These are phyloP conservation scores for Rheum nobile DNA, from an alignment of 148 eudicot species.

Conservation along the genomic window DNA sequence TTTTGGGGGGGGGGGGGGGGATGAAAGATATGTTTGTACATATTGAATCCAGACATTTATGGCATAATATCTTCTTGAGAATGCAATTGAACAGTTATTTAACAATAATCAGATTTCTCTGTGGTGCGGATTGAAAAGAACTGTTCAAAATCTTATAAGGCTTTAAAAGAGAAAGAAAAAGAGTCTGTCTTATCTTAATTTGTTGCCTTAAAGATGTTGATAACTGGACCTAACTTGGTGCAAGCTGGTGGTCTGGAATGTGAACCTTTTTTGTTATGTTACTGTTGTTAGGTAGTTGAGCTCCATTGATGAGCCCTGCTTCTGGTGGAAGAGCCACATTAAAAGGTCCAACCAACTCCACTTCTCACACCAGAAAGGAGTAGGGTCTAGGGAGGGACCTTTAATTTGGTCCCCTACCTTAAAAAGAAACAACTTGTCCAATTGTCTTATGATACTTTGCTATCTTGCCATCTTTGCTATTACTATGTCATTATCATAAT, in stretches of 20 bases:
- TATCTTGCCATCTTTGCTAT: not conserved
- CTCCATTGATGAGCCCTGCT: slow-evolving; percentile 8
- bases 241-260: slow-evolving; percentile 1
- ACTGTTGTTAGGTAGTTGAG: slow-evolving; percentile 9
- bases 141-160: too few relatives aligned
- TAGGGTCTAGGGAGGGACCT: too few relatives aligned
- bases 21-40: not conserved
- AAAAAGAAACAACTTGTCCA: not conserved
- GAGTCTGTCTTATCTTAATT: not conserved
- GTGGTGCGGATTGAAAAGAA: not conserved
- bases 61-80: not conserved
- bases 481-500: not conserved
- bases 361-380: not conserved
- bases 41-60: not conserved
- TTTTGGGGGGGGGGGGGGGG: not conserved
- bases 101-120: not conserved
- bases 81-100: not conserved
- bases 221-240: slow-evolving; percentile 8
- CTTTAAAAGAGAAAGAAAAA: not conserved
- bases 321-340: slow-evolving; percentile 7
- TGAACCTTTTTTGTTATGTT: slow-evolving; percentile 1
- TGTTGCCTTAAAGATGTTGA: slow-evolving; percentile 5
- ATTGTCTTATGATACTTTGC: not conserved
- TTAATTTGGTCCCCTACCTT: slow-evolving; percentile 1
- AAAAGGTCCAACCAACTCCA: not conserved